phyloP scores from a whole-genome alignment of 139 green algal genomes.

The Axilococcus clingmanii region DNA sequence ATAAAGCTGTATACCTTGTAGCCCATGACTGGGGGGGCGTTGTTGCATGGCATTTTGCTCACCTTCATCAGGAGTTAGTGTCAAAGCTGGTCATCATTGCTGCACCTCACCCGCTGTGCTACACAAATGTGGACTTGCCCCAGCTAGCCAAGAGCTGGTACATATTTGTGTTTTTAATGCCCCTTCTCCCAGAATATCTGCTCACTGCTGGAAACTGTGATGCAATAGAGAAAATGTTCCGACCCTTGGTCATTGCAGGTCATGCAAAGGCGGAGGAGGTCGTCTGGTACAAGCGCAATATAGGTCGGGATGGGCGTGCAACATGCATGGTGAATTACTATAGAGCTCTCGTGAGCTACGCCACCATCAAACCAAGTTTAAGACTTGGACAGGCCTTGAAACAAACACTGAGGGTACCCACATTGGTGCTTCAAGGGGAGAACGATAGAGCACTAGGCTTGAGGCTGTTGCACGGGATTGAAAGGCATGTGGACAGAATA shows the following conservation, averaged over 20 bases:
- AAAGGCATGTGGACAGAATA: constrained; percentile 19
- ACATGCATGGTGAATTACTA: constrained; percentile 33
- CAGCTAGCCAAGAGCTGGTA: constrained; percentile 22
- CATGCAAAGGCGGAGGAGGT: no score
- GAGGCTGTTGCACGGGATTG: constrained; percentile 20
- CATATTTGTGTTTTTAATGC: constrained; percentile 30
- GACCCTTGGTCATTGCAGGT: constrained; percentile 5
- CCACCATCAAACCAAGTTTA: neutral
- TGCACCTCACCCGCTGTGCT: constrained; percentile 19
- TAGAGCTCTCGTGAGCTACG: constrained; percentile 12
- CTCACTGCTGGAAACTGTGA: constrained; percentile 7
- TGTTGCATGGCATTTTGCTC: constrained; percentile 28
- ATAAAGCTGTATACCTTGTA: constrained; percentile 40
- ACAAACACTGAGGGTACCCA: constrained; percentile 11
- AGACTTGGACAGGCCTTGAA: neutral
- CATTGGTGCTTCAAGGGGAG: constrained; percentile 23
- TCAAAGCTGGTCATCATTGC: constrained; percentile 20
- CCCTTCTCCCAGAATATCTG: constrained; percentile 16
- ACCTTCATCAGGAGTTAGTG: constrained; percentile 12
- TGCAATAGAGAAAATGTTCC: constrained; percentile 12
- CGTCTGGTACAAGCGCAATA: constrained; percentile 31
- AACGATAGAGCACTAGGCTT: constrained; percentile 16
- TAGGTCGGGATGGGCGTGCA: constrained; percentile 12
- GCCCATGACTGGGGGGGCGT: constrained; percentile 59
- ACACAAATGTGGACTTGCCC: constrained; percentile 10